A percentile compares a stretch with the other conserved stretches of the same genome.
phyloP scores from a whole-genome alignment of 2,329 filamentous ascomycete species.

The Verticillium dahliae region DNA sequence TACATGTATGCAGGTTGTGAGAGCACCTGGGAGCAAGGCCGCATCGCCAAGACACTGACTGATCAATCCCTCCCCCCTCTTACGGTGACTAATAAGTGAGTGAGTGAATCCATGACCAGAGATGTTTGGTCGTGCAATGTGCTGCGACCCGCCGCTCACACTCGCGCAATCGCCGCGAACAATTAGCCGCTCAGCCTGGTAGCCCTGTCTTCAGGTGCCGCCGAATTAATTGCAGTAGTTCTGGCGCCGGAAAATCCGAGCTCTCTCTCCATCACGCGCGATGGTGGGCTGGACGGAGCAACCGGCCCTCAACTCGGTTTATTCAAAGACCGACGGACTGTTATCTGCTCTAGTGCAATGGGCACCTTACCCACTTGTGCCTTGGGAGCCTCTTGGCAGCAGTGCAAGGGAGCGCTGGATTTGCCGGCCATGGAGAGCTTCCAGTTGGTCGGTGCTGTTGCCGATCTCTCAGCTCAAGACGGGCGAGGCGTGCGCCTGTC shows the following conservation, averaged over 20 bases:
- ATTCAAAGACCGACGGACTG: not conserved
- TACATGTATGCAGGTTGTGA: not conserved
- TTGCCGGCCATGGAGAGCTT: not conserved
- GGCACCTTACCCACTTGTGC: not conserved
- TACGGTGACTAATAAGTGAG: not conserved
- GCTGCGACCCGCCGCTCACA: not conserved
- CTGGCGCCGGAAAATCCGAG: not conserved
- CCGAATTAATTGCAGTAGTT: not conserved
- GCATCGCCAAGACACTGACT: not conserved
- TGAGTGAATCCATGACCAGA: not conserved
- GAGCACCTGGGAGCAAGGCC: not conserved
- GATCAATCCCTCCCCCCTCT: too few relatives aligned
- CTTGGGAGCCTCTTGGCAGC: not conserved
- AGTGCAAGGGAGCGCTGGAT: not conserved
- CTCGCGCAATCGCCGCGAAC: not conserved
- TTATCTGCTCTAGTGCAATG: not conserved
- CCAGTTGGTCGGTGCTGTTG: not conserved
- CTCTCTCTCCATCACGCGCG: not conserved
- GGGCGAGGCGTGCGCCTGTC: not conserved
- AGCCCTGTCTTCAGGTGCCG: not conserved
- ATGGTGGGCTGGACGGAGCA: not conserved
- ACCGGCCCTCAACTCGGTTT: not conserved
- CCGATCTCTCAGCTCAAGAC: conserved; percentile 1
- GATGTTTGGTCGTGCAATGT: not conserved
- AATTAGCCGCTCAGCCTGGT: not conserved